A percentile compares a stretch with the other conserved stretches of the same genome.
These are phyloP conservation scores for Neurospora sp. DNA, from an alignment of 495 filamentous ascomycete species.

Conservation along the genomic window DNA sequence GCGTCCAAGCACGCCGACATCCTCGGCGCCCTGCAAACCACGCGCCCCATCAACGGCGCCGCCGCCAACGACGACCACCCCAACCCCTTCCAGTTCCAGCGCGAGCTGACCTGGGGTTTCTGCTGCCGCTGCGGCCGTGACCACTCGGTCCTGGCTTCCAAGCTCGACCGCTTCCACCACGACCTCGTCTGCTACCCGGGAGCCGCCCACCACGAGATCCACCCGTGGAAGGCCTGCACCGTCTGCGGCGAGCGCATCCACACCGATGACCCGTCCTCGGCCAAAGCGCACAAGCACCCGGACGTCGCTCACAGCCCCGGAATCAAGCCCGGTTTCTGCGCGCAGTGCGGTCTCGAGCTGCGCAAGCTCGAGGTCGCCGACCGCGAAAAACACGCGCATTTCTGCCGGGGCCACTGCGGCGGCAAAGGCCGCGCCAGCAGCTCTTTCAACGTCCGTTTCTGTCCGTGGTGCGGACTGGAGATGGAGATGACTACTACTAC, in stretches of 20 bases:
- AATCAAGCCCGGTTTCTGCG: constrained; percentile 1
- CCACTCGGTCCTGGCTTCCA: constrained; percentile 4
- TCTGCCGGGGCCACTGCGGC: constrained; percentile 4
- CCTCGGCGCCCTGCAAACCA: background rate
- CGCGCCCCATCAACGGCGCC: background rate
- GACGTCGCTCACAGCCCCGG: background rate
- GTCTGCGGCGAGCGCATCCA: constrained; percentile 2
- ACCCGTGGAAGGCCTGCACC: background rate
- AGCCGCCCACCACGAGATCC: background rate
- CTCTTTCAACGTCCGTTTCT: background rate
- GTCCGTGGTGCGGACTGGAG: constrained; percentile 10
- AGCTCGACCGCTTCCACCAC: constrained; percentile 14
- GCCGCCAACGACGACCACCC: background rate
- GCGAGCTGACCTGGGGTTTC: constrained; percentile 4
- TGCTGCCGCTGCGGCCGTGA: constrained; percentile 21
- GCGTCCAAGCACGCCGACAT: constrained; percentile 6
- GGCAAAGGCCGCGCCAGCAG: background rate
- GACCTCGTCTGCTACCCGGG: constrained; percentile 13
- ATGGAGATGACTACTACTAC: background rate
- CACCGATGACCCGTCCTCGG: background rate
- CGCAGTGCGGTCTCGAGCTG: constrained; percentile 4
- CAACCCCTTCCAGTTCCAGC: background rate
- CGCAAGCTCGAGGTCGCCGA: background rate
- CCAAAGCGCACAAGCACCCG: background rate
- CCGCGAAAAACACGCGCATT: background rate